Conservation (phyloP, 2,329 filamentous ascomycete genomes). For the Bisporella sp. region DNA sequence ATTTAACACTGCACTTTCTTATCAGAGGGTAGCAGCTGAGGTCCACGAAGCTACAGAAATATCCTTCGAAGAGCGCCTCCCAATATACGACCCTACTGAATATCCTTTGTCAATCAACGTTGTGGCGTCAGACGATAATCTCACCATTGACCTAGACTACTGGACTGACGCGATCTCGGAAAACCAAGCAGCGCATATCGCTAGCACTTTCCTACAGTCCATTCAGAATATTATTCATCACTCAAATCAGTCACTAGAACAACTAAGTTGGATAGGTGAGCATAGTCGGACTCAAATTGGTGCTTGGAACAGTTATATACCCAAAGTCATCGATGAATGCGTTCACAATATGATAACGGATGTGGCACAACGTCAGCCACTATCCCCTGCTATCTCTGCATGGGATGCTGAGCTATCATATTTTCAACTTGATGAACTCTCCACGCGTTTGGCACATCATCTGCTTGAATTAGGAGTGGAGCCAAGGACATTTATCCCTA, state of each 20-base stretch:
- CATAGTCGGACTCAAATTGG: conserved; percentile 6
- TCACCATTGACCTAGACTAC: conserved; percentile 33
- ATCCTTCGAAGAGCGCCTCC: no score
- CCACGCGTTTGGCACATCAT: conserved; percentile 12
- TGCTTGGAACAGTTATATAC: conserved; percentile 9
- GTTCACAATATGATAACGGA: conserved; percentile 36
- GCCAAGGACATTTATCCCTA: conserved; percentile 13
- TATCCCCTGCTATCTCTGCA: conserved; percentile 28
- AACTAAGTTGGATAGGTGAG: conserved; percentile 1
- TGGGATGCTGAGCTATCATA: conserved; percentile 26
- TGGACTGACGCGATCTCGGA: conserved; percentile 35
- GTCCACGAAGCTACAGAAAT: no score
- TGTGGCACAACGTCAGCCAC: conserved; percentile 27
- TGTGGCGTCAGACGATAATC: conserved; percentile 29
- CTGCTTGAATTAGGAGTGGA: conserved; percentile 13
- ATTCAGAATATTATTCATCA: conserved; percentile 24
- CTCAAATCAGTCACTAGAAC: conserved; percentile 1
- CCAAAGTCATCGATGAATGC: conserved; percentile 4
- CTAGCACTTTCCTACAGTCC: conserved; percentile 30
- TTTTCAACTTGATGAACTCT: conserved; percentile 16
- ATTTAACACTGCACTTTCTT: no score
- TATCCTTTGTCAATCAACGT: conserved; percentile 33
- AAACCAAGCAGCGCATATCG: conserved; percentile 32
- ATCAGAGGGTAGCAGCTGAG: no score
- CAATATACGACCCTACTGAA: conserved; percentile 31